A percentile compares a stretch with the other conserved stretches of the same genome.
phyloP scores from a whole-genome alignment of 345 rosid genomes.

The Ceriops decandra region DNA sequence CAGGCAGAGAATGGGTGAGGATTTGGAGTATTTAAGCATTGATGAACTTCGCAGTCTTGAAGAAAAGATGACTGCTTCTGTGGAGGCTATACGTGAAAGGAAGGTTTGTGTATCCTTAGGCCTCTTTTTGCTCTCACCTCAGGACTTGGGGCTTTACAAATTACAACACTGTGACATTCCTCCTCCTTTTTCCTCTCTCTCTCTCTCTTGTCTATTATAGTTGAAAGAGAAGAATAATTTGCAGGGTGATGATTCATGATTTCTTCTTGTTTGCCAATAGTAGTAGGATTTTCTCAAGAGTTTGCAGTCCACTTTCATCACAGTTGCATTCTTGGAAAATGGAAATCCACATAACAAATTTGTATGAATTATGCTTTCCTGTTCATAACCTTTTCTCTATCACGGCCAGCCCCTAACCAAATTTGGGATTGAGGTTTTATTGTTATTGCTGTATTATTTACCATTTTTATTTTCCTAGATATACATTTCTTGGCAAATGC shows the following conservation, averaged over 20 bases:
- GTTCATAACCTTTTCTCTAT: not conserved
- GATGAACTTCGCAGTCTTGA: constrained; percentile 45
- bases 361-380: not conserved
- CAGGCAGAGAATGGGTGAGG: constrained; percentile 59
- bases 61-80: constrained; percentile 30
- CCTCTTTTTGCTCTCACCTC: not conserved
- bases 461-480: not conserved
- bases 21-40: constrained; percentile 33
- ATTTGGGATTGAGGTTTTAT: too few relatives aligned
- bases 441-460: too few relatives aligned
- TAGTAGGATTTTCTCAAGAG: too few relatives aligned
- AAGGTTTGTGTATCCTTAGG: constrained; percentile 30
- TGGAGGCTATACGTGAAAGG: constrained; percentile 35
- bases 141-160: not conserved
- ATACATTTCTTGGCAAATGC: not conserved
- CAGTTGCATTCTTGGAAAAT: not conserved
- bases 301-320: constrained; percentile 1
- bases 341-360: not conserved
- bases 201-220: too few relatives aligned
- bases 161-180: not conserved
- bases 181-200: too few relatives aligned
- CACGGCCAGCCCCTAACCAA: too few relatives aligned
- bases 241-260: too few relatives aligned
- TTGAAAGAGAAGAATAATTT: too few relatives aligned
- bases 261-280: too few relatives aligned